Conservation (phyloP, 2,329 filamentous ascomycete genomes). For the Tolypocladium tropicale region DNA sequence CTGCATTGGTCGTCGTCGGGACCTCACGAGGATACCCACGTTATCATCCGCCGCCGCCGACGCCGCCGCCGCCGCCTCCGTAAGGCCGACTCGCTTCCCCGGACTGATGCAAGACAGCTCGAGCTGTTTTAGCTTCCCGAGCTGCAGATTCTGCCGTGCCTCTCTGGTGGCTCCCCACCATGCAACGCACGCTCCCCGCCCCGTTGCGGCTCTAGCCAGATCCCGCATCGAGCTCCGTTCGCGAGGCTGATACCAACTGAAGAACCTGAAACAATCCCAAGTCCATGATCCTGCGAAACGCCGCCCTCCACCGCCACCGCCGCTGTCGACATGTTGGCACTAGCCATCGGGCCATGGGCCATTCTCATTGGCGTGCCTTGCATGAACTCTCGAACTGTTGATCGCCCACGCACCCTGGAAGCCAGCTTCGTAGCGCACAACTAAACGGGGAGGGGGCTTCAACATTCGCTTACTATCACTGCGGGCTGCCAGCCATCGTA, state of each 20-base stretch:
- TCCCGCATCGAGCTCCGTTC: conserved; percentile 4
- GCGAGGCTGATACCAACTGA: conserved; percentile 7
- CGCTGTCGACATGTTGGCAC: background rate
- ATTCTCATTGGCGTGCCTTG: conserved; percentile 13
- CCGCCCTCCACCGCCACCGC: background rate
- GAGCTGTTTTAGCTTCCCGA: background rate
- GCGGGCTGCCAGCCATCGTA: background rate
- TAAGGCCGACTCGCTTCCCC: background rate
- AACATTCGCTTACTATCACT: background rate
- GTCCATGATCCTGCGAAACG: conserved; percentile 4
- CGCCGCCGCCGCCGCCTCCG: background rate
- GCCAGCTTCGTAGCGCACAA: background rate
- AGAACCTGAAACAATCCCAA: conserved; percentile 10
- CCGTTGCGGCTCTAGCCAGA: conserved; percentile 3
- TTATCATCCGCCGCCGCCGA: too few species aligned
- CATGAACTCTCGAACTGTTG: conserved; percentile 4
- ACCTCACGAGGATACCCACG: background rate
- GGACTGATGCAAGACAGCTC: background rate
- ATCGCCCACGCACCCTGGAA: background rate
- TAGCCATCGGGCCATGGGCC: background rate
- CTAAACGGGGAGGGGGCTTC: background rate
- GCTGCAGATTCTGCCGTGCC: background rate
- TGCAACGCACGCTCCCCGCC: conserved; percentile 1
- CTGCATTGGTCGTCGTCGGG: background rate
- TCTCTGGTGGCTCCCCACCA: background rate